A percentile compares a stretch with the other conserved stretches of the same genome.
These are phyloP conservation scores for Neofusicoccum laricinum DNA, from an alignment of 2,329 filamentous ascomycete species.

Conservation along the genomic window DNA sequence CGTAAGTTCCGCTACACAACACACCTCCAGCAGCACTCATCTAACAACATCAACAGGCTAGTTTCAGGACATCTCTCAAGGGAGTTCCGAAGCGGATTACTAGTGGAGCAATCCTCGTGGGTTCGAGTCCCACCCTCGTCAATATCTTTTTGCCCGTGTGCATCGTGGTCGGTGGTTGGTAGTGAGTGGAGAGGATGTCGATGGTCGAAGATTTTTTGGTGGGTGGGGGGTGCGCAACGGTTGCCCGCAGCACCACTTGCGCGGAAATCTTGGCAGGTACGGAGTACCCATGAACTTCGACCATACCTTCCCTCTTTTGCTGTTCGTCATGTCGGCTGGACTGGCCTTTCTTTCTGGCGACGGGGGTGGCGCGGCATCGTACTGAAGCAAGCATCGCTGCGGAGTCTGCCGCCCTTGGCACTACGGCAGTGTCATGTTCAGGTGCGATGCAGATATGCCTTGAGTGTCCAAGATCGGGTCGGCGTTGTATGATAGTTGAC, in stretches of 20 bases:
- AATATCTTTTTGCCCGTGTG: not conserved
- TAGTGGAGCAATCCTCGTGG: slow-evolving; percentile 10
- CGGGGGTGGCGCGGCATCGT: not conserved
- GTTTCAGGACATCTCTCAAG: slow-evolving; percentile 6
- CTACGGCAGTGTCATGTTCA: not conserved
- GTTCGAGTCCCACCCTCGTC: slow-evolving; percentile 9
- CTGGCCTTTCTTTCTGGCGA: not conserved
- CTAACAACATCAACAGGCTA: not conserved
- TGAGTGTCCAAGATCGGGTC: not conserved
- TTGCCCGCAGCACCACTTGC: no score
- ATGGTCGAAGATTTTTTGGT: no score
- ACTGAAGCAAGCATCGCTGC: not conserved
- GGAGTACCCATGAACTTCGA: no score
- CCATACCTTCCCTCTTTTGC: no score
- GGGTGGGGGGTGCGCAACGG: no score
- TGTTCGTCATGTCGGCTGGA: no score
- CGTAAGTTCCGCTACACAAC: not conserved
- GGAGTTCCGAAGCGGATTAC: slow-evolving; percentile 8
- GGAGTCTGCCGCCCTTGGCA: not conserved
- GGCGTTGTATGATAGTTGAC: not conserved
- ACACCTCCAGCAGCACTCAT: not conserved
- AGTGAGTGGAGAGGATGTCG: not conserved
- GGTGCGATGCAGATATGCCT: not conserved
- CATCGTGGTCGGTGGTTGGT: not conserved
- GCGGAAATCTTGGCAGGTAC: no score